A percentile compares a stretch with the other conserved stretches of the same genome.
Conservation (phyloP, 176 grass and related monocot species). For the Rhipidocladum racemiflorum region DNA sequence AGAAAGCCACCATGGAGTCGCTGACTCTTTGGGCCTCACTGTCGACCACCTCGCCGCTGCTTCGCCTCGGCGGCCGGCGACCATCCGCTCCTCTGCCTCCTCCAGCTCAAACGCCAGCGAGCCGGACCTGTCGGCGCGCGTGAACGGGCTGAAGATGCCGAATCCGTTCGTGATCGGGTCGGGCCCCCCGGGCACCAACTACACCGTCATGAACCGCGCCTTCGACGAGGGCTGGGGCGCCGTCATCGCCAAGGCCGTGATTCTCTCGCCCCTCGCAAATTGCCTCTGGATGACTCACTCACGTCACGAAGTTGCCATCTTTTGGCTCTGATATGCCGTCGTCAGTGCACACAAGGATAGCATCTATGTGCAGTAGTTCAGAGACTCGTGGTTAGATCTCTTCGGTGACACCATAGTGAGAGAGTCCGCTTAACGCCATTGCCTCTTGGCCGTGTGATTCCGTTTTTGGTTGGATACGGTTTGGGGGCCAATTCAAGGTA, state of each 20-base stretch:
- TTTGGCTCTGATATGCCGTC: neutral
- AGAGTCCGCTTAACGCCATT: neutral
- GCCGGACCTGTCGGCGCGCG: conserved; percentile 76
- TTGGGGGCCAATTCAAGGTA: neutral
- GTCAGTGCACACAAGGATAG: neutral
- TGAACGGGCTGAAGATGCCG: conserved; percentile 93
- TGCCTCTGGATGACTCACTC: neutral
- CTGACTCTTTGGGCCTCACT: conserved; percentile 57
- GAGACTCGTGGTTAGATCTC: neutral
- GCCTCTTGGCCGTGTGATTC: conserved; percentile 12
- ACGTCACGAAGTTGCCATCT: neutral
- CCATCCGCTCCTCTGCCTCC: conserved; percentile 23
- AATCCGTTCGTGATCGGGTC: conserved; percentile 99
- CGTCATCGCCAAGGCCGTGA: conserved; percentile 98
- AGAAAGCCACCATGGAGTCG: conserved; percentile 52
- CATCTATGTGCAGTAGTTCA: neutral
- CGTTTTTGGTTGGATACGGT: conserved; percentile 19
- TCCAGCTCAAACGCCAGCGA: conserved; percentile 35
- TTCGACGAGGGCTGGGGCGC: conserved; percentile 97
- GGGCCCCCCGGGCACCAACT: conserved; percentile 92
- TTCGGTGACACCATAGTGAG: neutral
- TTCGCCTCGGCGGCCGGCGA: conserved; percentile 15
- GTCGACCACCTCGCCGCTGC: conserved; percentile 36
- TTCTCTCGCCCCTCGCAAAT: neutral
- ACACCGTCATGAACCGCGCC: conserved; percentile 98